These are phyloP conservation scores for Mycena leptocephala DNA, from an alignment of 768 basidiomycete genomes.

Conservation along the genomic window DNA sequence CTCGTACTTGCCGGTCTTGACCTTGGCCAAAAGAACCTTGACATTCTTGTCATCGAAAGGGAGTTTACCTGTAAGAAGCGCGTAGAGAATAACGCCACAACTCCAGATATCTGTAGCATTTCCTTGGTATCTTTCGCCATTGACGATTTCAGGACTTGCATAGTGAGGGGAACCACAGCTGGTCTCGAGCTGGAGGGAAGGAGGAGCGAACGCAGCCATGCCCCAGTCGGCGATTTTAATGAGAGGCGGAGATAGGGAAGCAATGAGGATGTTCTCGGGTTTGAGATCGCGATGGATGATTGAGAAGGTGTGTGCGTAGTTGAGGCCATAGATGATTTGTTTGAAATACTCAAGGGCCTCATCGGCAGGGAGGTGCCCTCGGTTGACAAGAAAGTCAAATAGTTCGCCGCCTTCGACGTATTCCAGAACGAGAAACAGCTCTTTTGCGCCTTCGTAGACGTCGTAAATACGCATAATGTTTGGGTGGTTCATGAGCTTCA, in stretches of 20 bases:
- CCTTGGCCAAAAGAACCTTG: conserved; percentile 83
- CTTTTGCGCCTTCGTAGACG: conserved; percentile 93
- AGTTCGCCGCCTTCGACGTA: conserved; percentile 97
- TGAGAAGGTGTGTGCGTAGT: conserved; percentile 97
- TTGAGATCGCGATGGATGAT: conserved; percentile 99
- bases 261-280: conserved; percentile 96
- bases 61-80: conserved; percentile 90
- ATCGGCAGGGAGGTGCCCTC: conserved; percentile 82
- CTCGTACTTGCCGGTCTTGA: conserved; percentile 89
- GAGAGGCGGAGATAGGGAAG: conserved; percentile 83
- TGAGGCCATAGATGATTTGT: conserved; percentile 95
- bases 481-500: conserved; percentile 99
- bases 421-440: conserved; percentile 94
- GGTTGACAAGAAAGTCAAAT: conserved; percentile 95
- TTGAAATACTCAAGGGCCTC: conserved; percentile 96
- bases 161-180: conserved; percentile 98
- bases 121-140: conserved; percentile 91
- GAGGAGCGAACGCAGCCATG: conserved; percentile 96
- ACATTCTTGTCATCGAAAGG: conserved; percentile 96
- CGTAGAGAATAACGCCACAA: conserved; percentile 94
- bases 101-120: conserved; percentile 97
- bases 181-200: conserved; percentile 89
- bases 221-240: conserved; percentile 99
- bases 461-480: conserved; percentile 97
- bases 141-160: conserved; percentile 96